These are phyloP conservation scores for Calocera viscosa DNA, from an alignment of 768 basidiomycete genomes.

Conservation along the genomic window DNA sequence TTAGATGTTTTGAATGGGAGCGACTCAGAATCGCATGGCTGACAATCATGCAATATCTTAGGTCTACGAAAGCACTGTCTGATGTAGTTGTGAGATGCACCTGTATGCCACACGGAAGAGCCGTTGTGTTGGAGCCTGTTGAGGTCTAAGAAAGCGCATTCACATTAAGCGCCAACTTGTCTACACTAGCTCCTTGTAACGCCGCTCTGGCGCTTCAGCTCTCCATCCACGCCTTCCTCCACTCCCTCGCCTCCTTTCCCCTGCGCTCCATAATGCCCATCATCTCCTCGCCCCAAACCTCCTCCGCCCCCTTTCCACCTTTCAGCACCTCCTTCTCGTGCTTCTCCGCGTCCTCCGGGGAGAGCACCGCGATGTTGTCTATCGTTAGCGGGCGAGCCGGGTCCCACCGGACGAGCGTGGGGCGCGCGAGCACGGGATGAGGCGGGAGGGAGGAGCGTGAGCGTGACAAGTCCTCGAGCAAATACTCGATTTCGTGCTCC, in stretches of 20 bases:
- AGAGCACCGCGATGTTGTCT: conserved; percentile 83
- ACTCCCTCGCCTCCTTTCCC: conserved; percentile 44
- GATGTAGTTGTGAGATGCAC: no score
- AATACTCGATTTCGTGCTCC: conserved; percentile 66
- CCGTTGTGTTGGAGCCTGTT: no score
- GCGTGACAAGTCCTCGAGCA: conserved; percentile 80
- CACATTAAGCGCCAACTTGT: no score
- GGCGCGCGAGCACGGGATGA: conserved; percentile 54
- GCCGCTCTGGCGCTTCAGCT: neutral
- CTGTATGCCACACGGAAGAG: no score
- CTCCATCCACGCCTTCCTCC: conserved; percentile 16
- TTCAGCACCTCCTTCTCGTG: conserved; percentile 35
- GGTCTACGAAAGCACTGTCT: no score
- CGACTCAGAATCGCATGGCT: no score
- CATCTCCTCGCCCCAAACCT: conserved; percentile 61
- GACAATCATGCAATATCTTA: no score
- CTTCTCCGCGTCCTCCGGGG: conserved; percentile 55
- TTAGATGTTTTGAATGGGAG: neutral
- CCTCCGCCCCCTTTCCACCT: conserved; percentile 33
- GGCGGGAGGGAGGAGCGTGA: conserved; percentile 65
- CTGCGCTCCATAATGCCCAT: conserved; percentile 46
- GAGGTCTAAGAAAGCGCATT: no score
- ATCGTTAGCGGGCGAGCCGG: conserved; percentile 44
- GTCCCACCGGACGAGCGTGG: conserved; percentile 76
- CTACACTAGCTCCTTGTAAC: no score